phyloP scores from a whole-genome alignment of 164 flowering plant genomes.

The Aristolochia fimbriata region DNA sequence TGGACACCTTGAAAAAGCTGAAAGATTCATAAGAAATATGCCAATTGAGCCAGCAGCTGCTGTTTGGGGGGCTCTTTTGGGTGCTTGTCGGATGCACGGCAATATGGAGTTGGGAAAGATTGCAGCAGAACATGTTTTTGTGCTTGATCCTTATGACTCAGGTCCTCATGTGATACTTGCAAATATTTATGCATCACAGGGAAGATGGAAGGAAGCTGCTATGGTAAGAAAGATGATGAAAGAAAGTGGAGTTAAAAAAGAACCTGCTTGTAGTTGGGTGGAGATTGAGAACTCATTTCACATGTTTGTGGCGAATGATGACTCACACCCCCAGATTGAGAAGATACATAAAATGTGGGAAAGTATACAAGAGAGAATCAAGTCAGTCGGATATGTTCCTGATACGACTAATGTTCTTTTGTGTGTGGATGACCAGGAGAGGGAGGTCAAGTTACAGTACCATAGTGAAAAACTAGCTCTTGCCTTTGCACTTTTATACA shows the following conservation, averaged over 20 bases:
- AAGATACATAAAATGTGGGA: constrained; percentile 42
- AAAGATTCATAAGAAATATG: constrained; percentile 38
- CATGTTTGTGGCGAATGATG: constrained; percentile 48
- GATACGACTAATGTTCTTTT: constrained; percentile 51
- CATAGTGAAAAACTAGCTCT: constrained; percentile 67
- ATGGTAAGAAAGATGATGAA: constrained; percentile 48
- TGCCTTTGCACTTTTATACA: constrained; percentile 55
- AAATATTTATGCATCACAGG: constrained; percentile 58
- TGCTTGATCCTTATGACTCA: constrained; percentile 53
- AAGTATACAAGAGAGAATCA: constrained; percentile 26
- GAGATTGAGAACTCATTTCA: constrained; percentile 54
- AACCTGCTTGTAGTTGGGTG: constrained; percentile 74
- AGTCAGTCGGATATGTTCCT: constrained; percentile 48
- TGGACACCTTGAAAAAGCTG: constrained; percentile 41
- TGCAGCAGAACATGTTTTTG: constrained; percentile 57
- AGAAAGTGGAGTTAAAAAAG: constrained; percentile 47
- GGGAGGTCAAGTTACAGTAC: constrained; percentile 42
- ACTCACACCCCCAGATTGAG: constrained; percentile 37
- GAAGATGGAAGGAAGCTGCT: constrained; percentile 48
- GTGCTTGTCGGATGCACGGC: constrained; percentile 62
- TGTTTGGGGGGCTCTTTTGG: constrained; percentile 58
- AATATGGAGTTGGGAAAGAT: constrained; percentile 47
- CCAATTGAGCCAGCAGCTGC: constrained; percentile 51
- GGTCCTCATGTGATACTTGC: constrained; percentile 52
- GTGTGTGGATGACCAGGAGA: constrained; percentile 41